Evolutionary conservation across 768 basidiomycete genomes (phyloP).

Genomic region (Rhizopogon sp.): DNA sequence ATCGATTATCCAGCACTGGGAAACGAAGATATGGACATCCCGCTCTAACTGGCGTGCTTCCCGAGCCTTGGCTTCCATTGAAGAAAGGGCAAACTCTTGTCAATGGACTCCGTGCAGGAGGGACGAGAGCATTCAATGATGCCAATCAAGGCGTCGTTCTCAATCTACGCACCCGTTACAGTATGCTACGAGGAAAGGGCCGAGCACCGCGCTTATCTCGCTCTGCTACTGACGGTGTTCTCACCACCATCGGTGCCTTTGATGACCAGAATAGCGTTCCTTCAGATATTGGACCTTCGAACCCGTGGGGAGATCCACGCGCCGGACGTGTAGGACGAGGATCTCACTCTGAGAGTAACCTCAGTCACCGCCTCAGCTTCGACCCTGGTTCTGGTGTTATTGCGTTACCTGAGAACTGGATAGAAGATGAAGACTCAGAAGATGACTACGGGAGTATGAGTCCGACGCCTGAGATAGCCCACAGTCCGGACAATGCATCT

Average conservation of each 20-base stretch:
- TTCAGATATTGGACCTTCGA: constrained; percentile 26
- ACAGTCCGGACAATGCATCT: constrained; percentile 9
- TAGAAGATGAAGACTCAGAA: constrained; percentile 45
- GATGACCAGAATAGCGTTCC: neutral
- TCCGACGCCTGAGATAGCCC: constrained; percentile 18
- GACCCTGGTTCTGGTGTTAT: constrained; percentile 88
- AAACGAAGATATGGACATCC: constrained; percentile 94
- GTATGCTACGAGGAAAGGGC: constrained; percentile 38
- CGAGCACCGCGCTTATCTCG: constrained; percentile 7
- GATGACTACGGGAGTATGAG: constrained; percentile 34
- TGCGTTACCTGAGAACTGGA: constrained; percentile 74
- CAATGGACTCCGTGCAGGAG: constrained; percentile 38
- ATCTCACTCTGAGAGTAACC: constrained; percentile 17
- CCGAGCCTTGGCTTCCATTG: constrained; percentile 91
- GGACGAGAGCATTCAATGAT: constrained; percentile 34
- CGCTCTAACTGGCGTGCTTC: constrained; percentile 88
- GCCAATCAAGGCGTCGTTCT: constrained; percentile 69
- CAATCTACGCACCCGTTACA: constrained; percentile 71
- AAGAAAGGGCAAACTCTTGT: constrained; percentile 77
- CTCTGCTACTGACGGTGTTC: constrained; percentile 2
- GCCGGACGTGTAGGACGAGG: constrained; percentile 9
- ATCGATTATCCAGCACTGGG: constrained; percentile 59
- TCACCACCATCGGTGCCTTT: constrained; percentile 1
- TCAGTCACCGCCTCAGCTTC: constrained; percentile 70
- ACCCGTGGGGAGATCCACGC: constrained; percentile 62